Conservation (phyloP, 495 filamentous ascomycete species). For the Talaromyces proteolyticus region DNA sequence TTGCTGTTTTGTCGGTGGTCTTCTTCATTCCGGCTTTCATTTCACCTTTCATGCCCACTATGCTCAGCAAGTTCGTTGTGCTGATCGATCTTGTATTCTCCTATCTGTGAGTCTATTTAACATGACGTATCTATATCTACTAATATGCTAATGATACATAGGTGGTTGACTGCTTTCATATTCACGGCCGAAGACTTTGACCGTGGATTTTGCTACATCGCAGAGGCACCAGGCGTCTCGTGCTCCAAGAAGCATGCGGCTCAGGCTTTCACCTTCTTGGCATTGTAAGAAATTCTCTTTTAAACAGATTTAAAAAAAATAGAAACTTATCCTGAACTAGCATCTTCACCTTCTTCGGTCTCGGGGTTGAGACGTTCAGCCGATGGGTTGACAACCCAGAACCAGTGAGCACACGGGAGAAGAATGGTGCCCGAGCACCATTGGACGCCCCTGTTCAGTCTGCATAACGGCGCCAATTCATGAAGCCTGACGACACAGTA, state of each 20-base stretch:
- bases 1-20: conserved; percentile 50
- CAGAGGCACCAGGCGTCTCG: conserved; percentile 20
- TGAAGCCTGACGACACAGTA: too few relatives aligned
- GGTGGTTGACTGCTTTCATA: conserved; percentile 56
- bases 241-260: conserved; percentile 39
- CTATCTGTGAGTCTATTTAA: conserved; percentile 39
- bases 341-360: conserved; percentile 41
- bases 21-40: conserved; percentile 55
- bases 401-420: conserved; percentile 14
- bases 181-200: conserved; percentile 53
- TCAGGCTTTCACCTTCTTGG: conserved; percentile 56
- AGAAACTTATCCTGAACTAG: conserved; percentile 12
- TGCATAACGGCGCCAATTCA: not conserved
- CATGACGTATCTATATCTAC: not conserved
- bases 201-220: conserved; percentile 24
- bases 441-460: conserved; percentile 17
- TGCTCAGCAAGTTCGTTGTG: conserved; percentile 37
- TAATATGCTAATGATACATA: conserved; percentile 16
- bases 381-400: conserved; percentile 29
- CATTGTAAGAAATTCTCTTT: conserved; percentile 45
- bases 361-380: conserved; percentile 45
- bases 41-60: conserved; percentile 40
- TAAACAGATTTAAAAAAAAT: not conserved
- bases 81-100: conserved; percentile 56
- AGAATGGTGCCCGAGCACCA: conserved; percentile 16